Evolutionary conservation across 495 filamentous ascomycete species (phyloP).

Genomic region (Chlorociboria aeruginascens): DNA sequence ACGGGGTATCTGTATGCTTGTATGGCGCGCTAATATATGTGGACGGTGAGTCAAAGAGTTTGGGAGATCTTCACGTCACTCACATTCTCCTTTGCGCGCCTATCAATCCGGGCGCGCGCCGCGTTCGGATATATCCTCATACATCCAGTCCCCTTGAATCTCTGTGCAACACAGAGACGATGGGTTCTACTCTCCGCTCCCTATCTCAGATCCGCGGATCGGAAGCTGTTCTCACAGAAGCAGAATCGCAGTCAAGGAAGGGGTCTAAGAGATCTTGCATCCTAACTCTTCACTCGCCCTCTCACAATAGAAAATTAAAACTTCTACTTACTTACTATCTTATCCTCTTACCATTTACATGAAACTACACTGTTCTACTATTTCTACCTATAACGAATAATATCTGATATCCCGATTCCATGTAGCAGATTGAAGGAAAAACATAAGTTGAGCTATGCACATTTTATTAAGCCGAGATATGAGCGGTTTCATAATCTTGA

Average conservation of each 20-base stretch:
- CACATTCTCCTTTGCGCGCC: too few relatives aligned
- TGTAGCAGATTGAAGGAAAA: conserved; percentile 34
- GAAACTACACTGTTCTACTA: conserved; percentile 28
- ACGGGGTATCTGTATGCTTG: too few relatives aligned
- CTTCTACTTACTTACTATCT: conserved; percentile 41
- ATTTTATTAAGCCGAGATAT: conserved; percentile 41
- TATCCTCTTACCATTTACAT: conserved; percentile 43
- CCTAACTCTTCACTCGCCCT: conserved; percentile 41
- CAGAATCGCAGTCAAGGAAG: not conserved
- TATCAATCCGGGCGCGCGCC: too few relatives aligned
- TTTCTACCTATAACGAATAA: conserved; percentile 2
- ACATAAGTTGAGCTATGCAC: conserved; percentile 35
- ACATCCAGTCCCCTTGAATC: too few relatives aligned
- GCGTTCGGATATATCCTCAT: too few relatives aligned
- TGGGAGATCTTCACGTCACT: too few relatives aligned
- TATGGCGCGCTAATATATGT: too few relatives aligned
- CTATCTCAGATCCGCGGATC: not conserved
- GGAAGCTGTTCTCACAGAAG: conserved; percentile 7
- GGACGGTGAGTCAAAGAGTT: too few relatives aligned
- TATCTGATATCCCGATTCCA: conserved; percentile 27
- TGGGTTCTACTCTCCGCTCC: not conserved
- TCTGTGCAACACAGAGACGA: too few relatives aligned
- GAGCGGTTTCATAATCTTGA: conserved; percentile 34
- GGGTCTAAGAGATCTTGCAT: conserved; percentile 9
- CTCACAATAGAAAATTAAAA: conserved; percentile 34